Percentiles rank a stretch among this genome's conserved stretches.
These are phyloP conservation scores for Beauveria bassiana DNA, from an alignment of 2,329 filamentous ascomycete genomes.

Conservation along the genomic window DNA sequence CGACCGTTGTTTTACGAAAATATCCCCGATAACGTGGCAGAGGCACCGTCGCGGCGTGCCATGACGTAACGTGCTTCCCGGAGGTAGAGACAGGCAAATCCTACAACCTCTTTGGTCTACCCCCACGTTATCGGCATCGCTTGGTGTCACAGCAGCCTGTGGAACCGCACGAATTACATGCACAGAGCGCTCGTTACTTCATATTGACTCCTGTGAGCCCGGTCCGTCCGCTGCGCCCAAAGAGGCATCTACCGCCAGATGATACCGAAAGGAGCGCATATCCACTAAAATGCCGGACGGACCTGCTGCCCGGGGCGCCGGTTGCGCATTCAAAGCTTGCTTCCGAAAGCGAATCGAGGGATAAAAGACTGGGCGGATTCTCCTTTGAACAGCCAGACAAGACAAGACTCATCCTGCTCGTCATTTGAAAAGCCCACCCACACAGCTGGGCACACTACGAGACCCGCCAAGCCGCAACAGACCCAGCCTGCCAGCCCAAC, in stretches of 20 bases:
- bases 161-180: conserved; percentile 4
- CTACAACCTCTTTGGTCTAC: background rate
- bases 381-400: background rate
- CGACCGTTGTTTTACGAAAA: background rate
- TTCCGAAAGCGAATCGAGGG: background rate
- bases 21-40: background rate
- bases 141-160: background rate
- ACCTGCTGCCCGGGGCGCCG: background rate
- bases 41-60: background rate
- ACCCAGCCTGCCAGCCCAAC: background rate
- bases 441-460: background rate
- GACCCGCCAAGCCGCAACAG: conserved; percentile 4
- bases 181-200: background rate
- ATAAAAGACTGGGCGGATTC: background rate
- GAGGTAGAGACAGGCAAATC: background rate
- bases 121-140: background rate
- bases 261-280: background rate
- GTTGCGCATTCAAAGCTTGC: background rate
- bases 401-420: background rate
- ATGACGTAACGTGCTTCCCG: background rate
- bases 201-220: background rate
- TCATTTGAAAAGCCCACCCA: background rate
- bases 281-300: conserved; percentile 1
- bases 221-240: background rate
- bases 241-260: conserved; percentile 7